Evolutionary conservation across 2,329 filamentous ascomycete genomes (phyloP), one percentile per base, ranked within the genome.

Genomic region (Fusarium beomiforme): DNA sequence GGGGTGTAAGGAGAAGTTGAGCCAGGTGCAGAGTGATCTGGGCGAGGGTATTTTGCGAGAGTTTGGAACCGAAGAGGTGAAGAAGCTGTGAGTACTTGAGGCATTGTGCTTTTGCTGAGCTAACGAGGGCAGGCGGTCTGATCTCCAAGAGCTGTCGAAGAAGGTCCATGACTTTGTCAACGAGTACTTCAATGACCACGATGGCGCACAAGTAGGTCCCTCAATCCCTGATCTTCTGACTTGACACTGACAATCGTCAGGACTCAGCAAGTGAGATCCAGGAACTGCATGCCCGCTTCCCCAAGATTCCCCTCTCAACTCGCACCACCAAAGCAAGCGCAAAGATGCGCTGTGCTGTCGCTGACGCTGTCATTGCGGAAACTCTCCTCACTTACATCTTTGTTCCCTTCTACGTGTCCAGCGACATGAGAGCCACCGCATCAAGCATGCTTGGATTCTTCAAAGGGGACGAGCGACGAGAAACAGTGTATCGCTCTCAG

Each of bases 261-360:
- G 67, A 74, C 24, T 68, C 75, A 1, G 71, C 51, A 0, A 67
- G 71, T 8, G 75, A 77, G 33, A 77, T 77, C 1, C 65, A 74
- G 17, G 75, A 77, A n/a, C 53, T 77, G 6, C 67, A 59, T 12
- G 12, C 55, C 0, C 67, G 61, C 5, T 77, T 76, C 56, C 71
- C 73, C n/a, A 71, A 69, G n/a, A 69, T 78, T 7, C 75, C 75
- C 6, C 59, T 78, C 17, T 72, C 77, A 11, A 70, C 55, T 0
- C 64, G 69, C 23, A 74, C 67, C 12, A 75, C 65, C 50, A 67
- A 58, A 29, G 57, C 72, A 0, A 73, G 78, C 0, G 69, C 71
- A 1, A 75, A 75, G 11, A 75, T 79, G 59, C 75, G 78, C 26
- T 78, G 78, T 29, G 76, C 78, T 2, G 69, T 72, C 8, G 78